phyloP scores from a whole-genome alignment of 768 basidiomycete genomes.

The Gloeostereum incarnatum region DNA sequence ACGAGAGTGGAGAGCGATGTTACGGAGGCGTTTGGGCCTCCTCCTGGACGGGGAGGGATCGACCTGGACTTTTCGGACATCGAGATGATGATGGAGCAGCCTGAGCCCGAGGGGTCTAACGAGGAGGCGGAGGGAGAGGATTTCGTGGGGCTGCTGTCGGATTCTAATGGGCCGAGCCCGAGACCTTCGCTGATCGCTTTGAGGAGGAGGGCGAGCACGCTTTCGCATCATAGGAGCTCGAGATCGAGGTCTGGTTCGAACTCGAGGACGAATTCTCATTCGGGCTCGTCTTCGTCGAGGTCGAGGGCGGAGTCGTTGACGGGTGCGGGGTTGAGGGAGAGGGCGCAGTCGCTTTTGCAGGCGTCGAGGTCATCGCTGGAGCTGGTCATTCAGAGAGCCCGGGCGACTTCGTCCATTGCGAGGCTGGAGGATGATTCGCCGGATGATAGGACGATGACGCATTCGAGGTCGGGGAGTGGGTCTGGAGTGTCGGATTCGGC shows the following conservation, averaged over 20 bases:
- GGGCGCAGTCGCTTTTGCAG: conserved; percentile 61
- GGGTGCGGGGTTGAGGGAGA: conserved; percentile 36
- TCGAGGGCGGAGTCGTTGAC: conserved; percentile 38
- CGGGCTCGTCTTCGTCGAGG: conserved; percentile 29
- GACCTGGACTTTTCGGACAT: conserved; percentile 10
- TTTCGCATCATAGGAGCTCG: conserved; percentile 21
- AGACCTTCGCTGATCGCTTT: conserved; percentile 35
- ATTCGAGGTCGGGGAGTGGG: conserved; percentile 42
- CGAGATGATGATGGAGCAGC: conserved; percentile 27
- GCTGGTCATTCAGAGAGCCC: conserved; percentile 22
- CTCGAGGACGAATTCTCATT: conserved; percentile 20
- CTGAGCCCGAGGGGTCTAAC: conserved; percentile 42
- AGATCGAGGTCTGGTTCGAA: conserved; percentile 5
- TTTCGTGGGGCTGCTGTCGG: conserved; percentile 43
- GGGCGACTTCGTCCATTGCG: conserved; percentile 61
- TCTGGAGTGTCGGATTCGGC: conserved; percentile 37
- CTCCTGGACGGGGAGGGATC: conserved; percentile 18
- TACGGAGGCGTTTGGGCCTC: conserved; percentile 16
- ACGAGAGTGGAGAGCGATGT: conserved; percentile 18
- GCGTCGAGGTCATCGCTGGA: conserved; percentile 57
- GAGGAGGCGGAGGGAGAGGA: conserved; percentile 60
- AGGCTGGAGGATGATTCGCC: conserved; percentile 47
- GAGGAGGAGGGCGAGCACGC: conserved; percentile 25
- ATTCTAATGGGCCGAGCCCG: conserved; percentile 34
- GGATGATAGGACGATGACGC: conserved; percentile 23